phyloP scores from a whole-genome alignment of 768 basidiomycete genomes.

The Hygrocybe punicea region DNA sequence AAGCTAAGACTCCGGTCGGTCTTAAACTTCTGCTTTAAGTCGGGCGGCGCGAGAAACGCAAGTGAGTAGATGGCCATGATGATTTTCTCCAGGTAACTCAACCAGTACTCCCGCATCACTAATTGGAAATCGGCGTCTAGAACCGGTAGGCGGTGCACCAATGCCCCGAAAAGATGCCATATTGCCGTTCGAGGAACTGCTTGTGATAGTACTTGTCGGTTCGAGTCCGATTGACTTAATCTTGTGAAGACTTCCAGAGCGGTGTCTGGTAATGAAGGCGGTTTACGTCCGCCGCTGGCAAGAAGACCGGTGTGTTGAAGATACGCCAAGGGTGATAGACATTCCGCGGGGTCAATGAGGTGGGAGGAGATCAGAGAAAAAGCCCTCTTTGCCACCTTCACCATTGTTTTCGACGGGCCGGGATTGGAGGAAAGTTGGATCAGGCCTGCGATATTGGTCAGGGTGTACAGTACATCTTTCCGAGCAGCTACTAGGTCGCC shows the following conservation, averaged over 20 bases:
- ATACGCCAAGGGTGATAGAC: conserved; percentile 57
- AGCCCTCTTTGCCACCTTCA: conserved; percentile 52
- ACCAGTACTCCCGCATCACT: conserved; percentile 60
- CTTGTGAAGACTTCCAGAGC: conserved; percentile 87
- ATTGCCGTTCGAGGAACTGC: conserved; percentile 57
- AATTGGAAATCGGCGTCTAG: conserved; percentile 70
- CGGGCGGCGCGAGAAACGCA: conserved; percentile 75
- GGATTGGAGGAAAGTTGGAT: conserved; percentile 46
- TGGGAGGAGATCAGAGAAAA: conserved; percentile 72
- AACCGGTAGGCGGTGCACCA: conserved; percentile 83
- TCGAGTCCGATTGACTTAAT: conserved; percentile 70
- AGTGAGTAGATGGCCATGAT: conserved; percentile 84
- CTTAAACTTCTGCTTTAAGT: conserved; percentile 69
- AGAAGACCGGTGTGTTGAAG: conserved; percentile 53
- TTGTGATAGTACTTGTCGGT: conserved; percentile 67
- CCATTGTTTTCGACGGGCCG: conserved; percentile 40
- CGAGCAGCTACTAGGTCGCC: conserved; percentile 69
- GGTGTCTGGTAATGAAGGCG: conserved; percentile 61
- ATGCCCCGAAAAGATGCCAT: conserved; percentile 59
- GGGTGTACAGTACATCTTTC: conserved; percentile 69
- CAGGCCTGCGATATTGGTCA: conserved; percentile 56
- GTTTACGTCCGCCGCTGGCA: conserved; percentile 42
- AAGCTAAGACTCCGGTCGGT: conserved; percentile 63
- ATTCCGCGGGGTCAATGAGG: conserved; percentile 66
- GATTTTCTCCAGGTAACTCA: conserved; percentile 75